phyloP scores from a whole-genome alignment of 495 filamentous ascomycete genomes.

The Stereocaulon alpinum region DNA sequence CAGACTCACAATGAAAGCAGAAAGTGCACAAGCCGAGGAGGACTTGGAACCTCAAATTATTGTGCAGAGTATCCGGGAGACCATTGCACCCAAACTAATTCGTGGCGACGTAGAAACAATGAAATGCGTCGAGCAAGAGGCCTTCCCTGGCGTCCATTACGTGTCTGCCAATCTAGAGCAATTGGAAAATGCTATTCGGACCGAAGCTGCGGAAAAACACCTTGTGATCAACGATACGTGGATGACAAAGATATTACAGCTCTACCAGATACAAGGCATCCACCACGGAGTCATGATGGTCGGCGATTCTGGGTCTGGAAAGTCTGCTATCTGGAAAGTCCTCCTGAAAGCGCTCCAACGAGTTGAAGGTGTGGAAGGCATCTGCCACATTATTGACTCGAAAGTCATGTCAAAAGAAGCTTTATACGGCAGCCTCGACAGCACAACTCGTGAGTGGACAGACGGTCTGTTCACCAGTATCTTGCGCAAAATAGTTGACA shows the following conservation, averaged over 20 bases:
- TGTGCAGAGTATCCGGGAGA: slow-evolving; percentile 95
- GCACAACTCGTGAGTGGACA: slow-evolving; percentile 95
- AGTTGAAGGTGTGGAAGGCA: slow-evolving; percentile 82
- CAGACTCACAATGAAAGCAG: slow-evolving; percentile 46
- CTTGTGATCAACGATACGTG: slow-evolving; percentile 83
- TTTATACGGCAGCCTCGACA: slow-evolving; percentile 89
- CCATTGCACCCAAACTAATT: slow-evolving; percentile 94
- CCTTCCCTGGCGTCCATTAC: slow-evolving; percentile 89
- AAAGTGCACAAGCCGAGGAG: slow-evolving; percentile 30
- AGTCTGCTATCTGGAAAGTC: slow-evolving; percentile 89
- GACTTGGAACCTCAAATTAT: slow-evolving; percentile 90
- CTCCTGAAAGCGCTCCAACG: slow-evolving; percentile 87
- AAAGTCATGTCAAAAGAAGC: slow-evolving; percentile 99
- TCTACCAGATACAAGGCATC: slow-evolving; percentile 94
- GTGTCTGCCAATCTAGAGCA: slow-evolving; percentile 74
- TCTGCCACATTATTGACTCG: slow-evolving; percentile 94
- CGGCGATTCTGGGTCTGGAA: slow-evolving; percentile 86
- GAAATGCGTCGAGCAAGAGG: slow-evolving; percentile 69
- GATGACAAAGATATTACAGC: slow-evolving; percentile 92
- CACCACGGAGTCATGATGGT: slow-evolving; percentile 99
- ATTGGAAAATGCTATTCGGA: slow-evolving; percentile 70
- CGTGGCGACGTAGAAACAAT: slow-evolving; percentile 80
- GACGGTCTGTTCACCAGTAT: slow-evolving; percentile 98
- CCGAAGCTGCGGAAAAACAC: slow-evolving; percentile 70
- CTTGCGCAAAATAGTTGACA: slow-evolving; percentile 95